These are phyloP conservation scores for Hanseniaspora sp. DNA, from an alignment of 1,139 yeast species.

Conservation along the genomic window DNA sequence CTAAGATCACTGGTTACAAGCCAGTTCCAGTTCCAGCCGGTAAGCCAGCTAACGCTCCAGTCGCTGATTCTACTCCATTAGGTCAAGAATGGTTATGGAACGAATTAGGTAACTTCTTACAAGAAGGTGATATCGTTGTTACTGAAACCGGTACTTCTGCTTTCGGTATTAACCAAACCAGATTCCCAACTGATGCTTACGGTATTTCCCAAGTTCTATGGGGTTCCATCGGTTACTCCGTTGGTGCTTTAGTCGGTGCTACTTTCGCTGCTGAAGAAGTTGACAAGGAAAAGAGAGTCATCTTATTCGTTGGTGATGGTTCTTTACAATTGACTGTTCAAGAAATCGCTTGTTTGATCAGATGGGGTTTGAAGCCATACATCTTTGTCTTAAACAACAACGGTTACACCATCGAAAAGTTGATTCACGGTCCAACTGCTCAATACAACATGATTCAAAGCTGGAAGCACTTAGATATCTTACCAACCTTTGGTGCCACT, in stretches of 20 bases:
- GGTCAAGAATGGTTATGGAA: slow-evolving; percentile 79
- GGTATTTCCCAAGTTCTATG: slow-evolving; percentile 84
- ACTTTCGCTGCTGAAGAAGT: slow-evolving; percentile 72
- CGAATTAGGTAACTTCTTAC: slow-evolving; percentile 59
- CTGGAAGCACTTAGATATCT: slow-evolving; percentile 63
- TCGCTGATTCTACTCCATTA: slow-evolving; percentile 34
- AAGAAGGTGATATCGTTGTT: slow-evolving; percentile 68
- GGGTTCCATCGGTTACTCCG: slow-evolving; percentile 85
- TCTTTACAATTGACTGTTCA: slow-evolving; percentile 80
- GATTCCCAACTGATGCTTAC: slow-evolving; percentile 59
- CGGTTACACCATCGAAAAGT: slow-evolving; percentile 82
- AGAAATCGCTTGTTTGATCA: slow-evolving; percentile 73
- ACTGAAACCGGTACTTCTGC: slow-evolving; percentile 89
- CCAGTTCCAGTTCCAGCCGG: slow-evolving; percentile 41
- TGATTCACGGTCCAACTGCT: slow-evolving; percentile 73
- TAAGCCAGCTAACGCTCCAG: slow-evolving; percentile 27
- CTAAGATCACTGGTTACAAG: slow-evolving; percentile 33
- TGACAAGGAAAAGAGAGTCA: slow-evolving; percentile 58
- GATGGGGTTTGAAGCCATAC: slow-evolving; percentile 72
- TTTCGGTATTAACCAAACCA: slow-evolving; percentile 70
- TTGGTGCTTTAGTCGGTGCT: slow-evolving; percentile 79
- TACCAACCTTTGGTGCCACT: slow-evolving; percentile 63
- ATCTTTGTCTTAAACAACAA: slow-evolving; percentile 72
- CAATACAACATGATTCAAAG: slow-evolving; percentile 69
- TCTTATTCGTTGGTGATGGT: slow-evolving; percentile 82